Evolutionary conservation across 768 basidiomycete genomes (phyloP), one percentile per base, ranked within the genome.

Genomic region (Pulveroboletus sp.): DNA sequence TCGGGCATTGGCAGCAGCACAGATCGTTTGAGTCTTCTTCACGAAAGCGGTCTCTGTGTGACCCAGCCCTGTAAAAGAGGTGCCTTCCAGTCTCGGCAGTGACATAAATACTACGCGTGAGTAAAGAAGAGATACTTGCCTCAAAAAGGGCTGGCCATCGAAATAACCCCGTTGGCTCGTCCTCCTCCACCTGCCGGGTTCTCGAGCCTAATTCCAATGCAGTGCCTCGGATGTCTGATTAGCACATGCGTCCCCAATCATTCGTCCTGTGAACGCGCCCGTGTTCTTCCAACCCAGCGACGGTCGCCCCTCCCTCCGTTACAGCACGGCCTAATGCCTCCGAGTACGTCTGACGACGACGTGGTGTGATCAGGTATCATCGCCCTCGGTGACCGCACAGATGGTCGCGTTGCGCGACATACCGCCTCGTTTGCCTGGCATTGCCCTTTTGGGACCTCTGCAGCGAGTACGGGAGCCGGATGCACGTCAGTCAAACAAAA

Each of bases 221-320:
- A 57, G 67, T 67, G 65, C 67, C 65, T 69, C 65, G 62, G 67
- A 69, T 60, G 65, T 69, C 65, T 67, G 65, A 69, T 66, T 58
- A 62, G 42, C 65, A 57, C 57, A 52, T 46, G 17, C 40, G 13
- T 28, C 53, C 43, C 41, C 58, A 64, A 65, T 60, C 61, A 63
- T 52, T 46, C 13, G 21, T 45, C 49, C 56, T 66, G 56, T 64
- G 64, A 52, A 47, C 53, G 41, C 53, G 50, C 52, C 32, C 33
- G 39, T 7, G 5, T 8, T 15, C 46, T 60, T 63, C 26, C 13
- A 64, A 67, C 64, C 55, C 65, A 67, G 64, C 64, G 64, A 61
- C 50, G 43, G 7, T 40, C 28, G 24, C 44, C 27, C 28, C 21
- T 39, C 30, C 31, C 15, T 42, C 38, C 14, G 49, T 56, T 46